Evolutionary conservation across 208 protist species (phyloP), one percentile per base, ranked within the genome.

Genomic region (Vickermania spadyakhi): DNA sequence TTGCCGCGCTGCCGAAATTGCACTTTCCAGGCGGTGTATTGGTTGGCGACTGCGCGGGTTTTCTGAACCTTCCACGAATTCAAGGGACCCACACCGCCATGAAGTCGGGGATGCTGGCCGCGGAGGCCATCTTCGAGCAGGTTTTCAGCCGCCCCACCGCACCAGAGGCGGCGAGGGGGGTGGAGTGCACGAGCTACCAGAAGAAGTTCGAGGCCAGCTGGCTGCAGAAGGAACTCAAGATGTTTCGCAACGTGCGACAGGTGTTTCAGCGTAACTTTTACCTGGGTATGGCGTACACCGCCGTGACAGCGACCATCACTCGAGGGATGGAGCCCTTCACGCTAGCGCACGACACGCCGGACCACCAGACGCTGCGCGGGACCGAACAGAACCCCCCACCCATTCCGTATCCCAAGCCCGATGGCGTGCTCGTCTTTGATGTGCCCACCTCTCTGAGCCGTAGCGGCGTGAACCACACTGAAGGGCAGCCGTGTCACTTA

Each of bases 41-140:
- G 2, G 76, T 98, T 45, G 98, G 98, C 31, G 98, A 98, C 84
- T 87, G 87, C 22, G 98, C 98, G 3, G 98, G 98, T 11, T 98
- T 99, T 65, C 70, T 99, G 22, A 99, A 99, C 69, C 73, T 99
- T 26, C 93, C 97, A 23, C 98, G 98, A 61, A 98, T 99, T 68
- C 99, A 99, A 71, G 96, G 96, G 53, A 97, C 87, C 2, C 98
- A 99, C 90, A 98, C 92, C 1, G 97, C 97, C n/a, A 99, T 99
- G 97, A 91, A 94, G 68, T 85, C 77, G 28, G 84, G 81, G 26
- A 89, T 91, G 55, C 75, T 91, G 2, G 84, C 96, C 2, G 96
- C 91, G 2, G 95, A 98, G 68, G 79, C 89, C 11, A 56, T 92
- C 2, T 88, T 75, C 64, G 78, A 68, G 2, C 79, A 91, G 13